phyloP scores from a whole-genome alignment of 148 eudicot species.

The Vaccinium darrowii region DNA sequence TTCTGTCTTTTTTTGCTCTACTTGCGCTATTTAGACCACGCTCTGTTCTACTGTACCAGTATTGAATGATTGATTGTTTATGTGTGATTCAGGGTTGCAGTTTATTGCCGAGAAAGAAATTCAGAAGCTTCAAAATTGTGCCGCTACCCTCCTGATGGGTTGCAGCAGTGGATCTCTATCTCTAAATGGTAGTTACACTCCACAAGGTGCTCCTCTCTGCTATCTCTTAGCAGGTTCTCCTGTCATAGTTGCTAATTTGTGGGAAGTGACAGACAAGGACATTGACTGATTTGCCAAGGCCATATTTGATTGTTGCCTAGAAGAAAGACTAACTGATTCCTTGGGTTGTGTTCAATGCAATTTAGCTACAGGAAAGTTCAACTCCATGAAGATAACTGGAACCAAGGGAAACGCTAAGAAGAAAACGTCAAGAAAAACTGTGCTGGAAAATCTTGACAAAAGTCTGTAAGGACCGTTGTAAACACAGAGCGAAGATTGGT shows the following conservation, averaged over 20 bases:
- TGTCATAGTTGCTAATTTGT: conserved; percentile 78
- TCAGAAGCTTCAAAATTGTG: conserved; percentile 66
- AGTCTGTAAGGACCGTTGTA: conserved; percentile 33
- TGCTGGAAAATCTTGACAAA: conserved; percentile 13
- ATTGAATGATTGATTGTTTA: conserved; percentile 5
- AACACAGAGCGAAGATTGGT: conserved; percentile 69
- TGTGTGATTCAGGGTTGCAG: conserved; percentile 55
- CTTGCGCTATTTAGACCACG: not conserved
- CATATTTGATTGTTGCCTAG: conserved; percentile 64
- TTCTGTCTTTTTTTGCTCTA: not conserved
- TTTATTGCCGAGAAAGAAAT: conserved; percentile 70
- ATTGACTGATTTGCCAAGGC: conserved; percentile 91
- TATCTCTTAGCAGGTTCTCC: conserved; percentile 90
- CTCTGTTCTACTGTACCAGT: not conserved
- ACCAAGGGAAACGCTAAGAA: conserved; percentile 41
- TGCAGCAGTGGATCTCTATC: conserved; percentile 83
- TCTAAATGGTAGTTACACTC: conserved; percentile 59
- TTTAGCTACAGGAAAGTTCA: conserved; percentile 42
- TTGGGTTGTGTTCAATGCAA: conserved; percentile 57
- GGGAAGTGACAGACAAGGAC: conserved; percentile 96
- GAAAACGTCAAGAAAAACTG: conserved; percentile 40
- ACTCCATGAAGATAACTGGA: conserved; percentile 41
- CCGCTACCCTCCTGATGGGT: conserved; percentile 82
- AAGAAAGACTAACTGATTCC: conserved; percentile 58
- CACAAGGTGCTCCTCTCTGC: conserved; percentile 70